Conservation (phyloP, 306 rosid genomes). For the Acacia melanoxylon region DNA sequence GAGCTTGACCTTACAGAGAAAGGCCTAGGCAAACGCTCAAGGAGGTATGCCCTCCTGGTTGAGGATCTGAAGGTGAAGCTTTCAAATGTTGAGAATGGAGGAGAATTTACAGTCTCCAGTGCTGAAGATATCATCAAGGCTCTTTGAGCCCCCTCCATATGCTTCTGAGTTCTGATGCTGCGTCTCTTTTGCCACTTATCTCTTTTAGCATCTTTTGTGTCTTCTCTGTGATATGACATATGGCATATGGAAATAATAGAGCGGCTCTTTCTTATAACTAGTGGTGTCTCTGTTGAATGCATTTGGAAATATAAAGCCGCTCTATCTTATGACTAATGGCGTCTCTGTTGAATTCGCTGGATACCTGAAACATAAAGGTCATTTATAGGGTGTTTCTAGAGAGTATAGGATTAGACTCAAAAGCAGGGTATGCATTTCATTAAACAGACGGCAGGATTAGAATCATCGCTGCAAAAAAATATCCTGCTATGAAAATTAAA, state of each 20-base stretch:
- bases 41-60: constrained; percentile 79
- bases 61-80: constrained; percentile 86
- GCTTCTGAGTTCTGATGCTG: background rate
- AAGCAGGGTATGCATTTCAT: too few relatives aligned
- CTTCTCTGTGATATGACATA: constrained; percentile 4
- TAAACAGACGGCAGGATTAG: too few relatives aligned
- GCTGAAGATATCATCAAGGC: constrained; percentile 93
- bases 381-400: background rate
- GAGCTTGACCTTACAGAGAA: constrained; percentile 85
- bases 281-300: background rate
- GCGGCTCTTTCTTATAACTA: constrained; percentile 12
- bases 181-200: background rate
- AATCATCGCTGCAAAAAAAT: too few relatives aligned
- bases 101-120: constrained; percentile 83
- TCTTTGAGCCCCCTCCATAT: constrained; percentile 45
- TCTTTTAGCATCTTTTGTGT: background rate
- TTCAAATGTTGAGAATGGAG: constrained; percentile 77
- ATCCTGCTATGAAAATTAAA: background rate
- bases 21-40: constrained; percentile 79
- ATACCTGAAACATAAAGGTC: background rate
- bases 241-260: constrained; percentile 36
- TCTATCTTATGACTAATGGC: too few relatives aligned
- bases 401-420: background rate
- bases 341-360: background rate
- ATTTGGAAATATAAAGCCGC: too few relatives aligned